Conservation (phyloP, 2,329 filamentous ascomycete genomes). For the Septoria petroselini region DNA sequence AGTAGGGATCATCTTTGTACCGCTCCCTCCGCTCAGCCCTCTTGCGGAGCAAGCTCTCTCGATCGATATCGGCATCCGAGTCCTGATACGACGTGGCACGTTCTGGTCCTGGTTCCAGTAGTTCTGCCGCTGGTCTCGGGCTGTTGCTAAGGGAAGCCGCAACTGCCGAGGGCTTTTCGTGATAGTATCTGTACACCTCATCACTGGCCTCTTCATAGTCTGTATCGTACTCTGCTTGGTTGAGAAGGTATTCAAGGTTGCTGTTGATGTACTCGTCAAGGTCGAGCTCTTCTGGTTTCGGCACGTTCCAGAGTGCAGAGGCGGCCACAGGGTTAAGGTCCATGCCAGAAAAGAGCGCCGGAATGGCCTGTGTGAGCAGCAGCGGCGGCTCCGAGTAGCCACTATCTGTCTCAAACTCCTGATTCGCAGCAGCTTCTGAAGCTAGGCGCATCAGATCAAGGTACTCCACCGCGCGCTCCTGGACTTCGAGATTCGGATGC, state of each 20-base stretch:
- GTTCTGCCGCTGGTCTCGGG: conserved; percentile 42
- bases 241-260: conserved; percentile 65
- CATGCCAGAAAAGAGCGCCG: conserved; percentile 77
- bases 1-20: conserved; percentile 92
- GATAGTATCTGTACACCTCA: conserved; percentile 48
- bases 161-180: conserved; percentile 39
- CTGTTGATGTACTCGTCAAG: conserved; percentile 79
- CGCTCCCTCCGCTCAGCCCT: conserved; percentile 75
- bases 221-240: conserved; percentile 47
- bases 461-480: conserved; percentile 91
- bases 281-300: conserved; percentile 70
- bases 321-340: conserved; percentile 88
- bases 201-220: conserved; percentile 43
- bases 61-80: conserved; percentile 59
- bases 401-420: conserved; percentile 55
- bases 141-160: conserved; percentile 14
- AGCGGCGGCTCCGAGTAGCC: conserved; percentile 75
- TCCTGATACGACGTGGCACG: conserved; percentile 45
- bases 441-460: conserved; percentile 84
- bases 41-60: conserved; percentile 69
- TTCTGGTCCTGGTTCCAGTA: conserved; percentile 40
- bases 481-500: conserved; percentile 87
- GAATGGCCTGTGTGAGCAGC: conserved; percentile 85
- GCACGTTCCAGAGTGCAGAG: conserved; percentile 81
- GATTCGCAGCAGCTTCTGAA: conserved; percentile 71